A percentile compares a stretch with the other conserved stretches of the same genome.
Conservation (phyloP, 2,329 filamentous ascomycete genomes). For the Macrophomina tecta region DNA sequence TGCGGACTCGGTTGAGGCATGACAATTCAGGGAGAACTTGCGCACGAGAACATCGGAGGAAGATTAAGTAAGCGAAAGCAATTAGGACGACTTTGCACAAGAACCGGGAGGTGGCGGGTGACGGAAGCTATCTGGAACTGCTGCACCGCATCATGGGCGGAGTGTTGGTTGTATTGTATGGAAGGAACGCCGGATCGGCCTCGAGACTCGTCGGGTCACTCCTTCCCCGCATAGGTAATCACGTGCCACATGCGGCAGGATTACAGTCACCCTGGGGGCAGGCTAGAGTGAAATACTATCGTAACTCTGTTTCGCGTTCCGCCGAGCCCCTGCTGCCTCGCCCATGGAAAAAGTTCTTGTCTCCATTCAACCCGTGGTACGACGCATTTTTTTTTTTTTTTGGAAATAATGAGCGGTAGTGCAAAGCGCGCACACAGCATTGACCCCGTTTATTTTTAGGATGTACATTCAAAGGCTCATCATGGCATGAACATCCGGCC, state of each 20-base stretch:
- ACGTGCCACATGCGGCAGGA: neutral
- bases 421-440: too few species aligned
- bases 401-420: too few species aligned
- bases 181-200: neutral
- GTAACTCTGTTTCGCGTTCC: too few species aligned
- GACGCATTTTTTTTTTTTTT: too few species aligned
- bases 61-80: constrained; percentile 27
- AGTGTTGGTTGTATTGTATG: constrained; percentile 5
- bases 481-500: too few species aligned
- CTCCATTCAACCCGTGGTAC: too few species aligned
- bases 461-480: too few species aligned
- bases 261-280: neutral
- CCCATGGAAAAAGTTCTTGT: too few species aligned
- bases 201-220: neutral
- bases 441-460: too few species aligned
- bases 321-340: too few species aligned
- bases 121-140: constrained; percentile 22
- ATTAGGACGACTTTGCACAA: neutral
- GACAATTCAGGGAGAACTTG: constrained; percentile 35
- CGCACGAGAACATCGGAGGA: constrained; percentile 23
- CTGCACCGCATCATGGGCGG: constrained; percentile 25
- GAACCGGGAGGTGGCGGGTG: constrained; percentile 15
- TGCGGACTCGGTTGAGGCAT: constrained; percentile 59
- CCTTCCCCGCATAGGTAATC: neutral
- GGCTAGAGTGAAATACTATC: neutral